Evolutionary conservation across 176 grass and related monocot genomes (phyloP).

Genomic region (Aegilops bicornis): DNA sequence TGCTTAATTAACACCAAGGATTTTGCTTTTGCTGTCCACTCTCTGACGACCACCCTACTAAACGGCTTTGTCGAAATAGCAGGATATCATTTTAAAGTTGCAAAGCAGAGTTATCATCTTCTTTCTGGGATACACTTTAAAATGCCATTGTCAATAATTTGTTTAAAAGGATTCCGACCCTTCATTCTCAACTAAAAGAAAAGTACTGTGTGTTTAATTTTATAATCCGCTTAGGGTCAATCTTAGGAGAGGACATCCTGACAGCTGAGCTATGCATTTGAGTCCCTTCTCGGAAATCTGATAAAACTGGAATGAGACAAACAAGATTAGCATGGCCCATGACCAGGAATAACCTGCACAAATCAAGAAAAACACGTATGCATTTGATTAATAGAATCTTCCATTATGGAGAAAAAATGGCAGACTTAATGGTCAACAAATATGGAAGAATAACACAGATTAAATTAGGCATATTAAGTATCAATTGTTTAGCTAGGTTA

Average conservation of each 20-base stretch:
- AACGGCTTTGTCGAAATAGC: slow-evolving; percentile 18
- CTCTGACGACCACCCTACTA: slow-evolving; percentile 3
- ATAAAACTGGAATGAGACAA: neutral
- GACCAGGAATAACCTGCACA: slow-evolving; percentile 1
- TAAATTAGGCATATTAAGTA: neutral
- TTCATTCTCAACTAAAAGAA: slow-evolving; percentile 37
- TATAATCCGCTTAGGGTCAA: neutral
- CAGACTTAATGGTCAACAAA: neutral
- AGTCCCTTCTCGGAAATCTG: neutral
- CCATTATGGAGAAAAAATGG: neutral
- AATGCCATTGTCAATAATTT: neutral
- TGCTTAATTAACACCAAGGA: slow-evolving; percentile 20
- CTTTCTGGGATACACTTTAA: slow-evolving; percentile 3
- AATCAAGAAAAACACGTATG: neutral
- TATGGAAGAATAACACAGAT: neutral
- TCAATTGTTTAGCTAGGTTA: neutral
- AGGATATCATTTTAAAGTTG: slow-evolving; percentile 47
- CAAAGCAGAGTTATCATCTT: slow-evolving; percentile 39
- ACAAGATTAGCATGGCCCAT: neutral
- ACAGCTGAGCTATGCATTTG: slow-evolving; percentile 5
- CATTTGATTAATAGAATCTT: neutral
- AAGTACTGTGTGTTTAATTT: neutral
- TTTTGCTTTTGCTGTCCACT: slow-evolving; percentile 1
- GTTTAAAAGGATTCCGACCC: neutral
- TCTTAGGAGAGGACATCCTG: neutral